Percentiles rank a stretch among this genome's conserved stretches.
phyloP scores from a whole-genome alignment of 805 yeast species.

The Wickerhamiella azymoides region DNA sequence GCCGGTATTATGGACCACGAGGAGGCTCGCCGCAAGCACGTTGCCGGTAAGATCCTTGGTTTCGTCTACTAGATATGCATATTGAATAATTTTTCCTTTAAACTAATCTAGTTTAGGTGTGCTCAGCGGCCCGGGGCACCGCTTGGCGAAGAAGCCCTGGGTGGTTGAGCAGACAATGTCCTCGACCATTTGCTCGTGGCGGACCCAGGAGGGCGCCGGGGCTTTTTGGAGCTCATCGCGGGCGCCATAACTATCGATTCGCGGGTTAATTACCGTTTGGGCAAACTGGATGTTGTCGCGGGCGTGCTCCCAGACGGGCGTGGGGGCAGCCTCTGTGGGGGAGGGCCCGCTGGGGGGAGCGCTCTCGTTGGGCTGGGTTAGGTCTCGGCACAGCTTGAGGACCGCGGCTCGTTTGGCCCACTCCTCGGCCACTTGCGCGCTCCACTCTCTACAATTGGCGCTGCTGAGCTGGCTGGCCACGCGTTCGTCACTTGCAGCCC shows the following conservation, averaged over 20 bases:
- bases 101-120: too few species aligned
- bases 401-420: slow-evolving; percentile 10
- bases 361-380: too few species aligned
- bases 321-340: too few species aligned
- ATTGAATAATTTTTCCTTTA: not conserved
- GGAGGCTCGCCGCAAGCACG: slow-evolving; percentile 99
- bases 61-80: slow-evolving; percentile 69
- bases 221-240: slow-evolving; percentile 15
- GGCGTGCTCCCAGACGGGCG: slow-evolving; percentile 16
- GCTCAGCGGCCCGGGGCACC: slow-evolving; percentile 2
- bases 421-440: slow-evolving; percentile 5
- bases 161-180: slow-evolving; percentile 6
- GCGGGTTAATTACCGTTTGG: slow-evolving; percentile 16
- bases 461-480: not conserved
- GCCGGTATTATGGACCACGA: slow-evolving; percentile 99
- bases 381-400: slow-evolving; percentile 3
- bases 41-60: slow-evolving; percentile 96
- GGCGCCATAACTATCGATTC: slow-evolving; percentile 19
- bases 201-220: too few species aligned
- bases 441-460: not conserved
- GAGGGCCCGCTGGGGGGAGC: too few species aligned
- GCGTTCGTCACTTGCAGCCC: slow-evolving; percentile 1
- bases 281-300: slow-evolving; percentile 16
- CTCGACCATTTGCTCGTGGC: slow-evolving; percentile 3
- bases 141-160: not conserved